Evolutionary conservation across 176 grass and related monocot species (phyloP).

Genomic region (Triticum monococcum): DNA sequence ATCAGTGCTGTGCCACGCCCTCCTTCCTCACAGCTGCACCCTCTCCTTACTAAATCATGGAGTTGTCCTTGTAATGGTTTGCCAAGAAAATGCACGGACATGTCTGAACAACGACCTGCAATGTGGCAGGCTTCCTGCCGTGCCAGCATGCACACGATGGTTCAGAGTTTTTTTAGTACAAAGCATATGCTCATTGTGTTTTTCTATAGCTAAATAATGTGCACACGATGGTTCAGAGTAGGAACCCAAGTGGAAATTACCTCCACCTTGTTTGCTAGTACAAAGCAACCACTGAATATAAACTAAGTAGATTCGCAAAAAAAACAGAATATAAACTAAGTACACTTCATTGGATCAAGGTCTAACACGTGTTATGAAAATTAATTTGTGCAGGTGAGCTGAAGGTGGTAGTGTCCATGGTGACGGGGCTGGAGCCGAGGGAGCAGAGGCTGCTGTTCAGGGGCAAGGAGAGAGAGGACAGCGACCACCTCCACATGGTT

Average conservation of each 20-base stretch:
- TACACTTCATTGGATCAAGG: neutral
- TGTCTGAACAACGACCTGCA: too few relatives aligned
- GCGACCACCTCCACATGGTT: slow-evolving; percentile 87
- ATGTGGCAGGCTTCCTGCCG: neutral
- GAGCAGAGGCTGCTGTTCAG: slow-evolving; percentile 91
- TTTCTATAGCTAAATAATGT: neutral
- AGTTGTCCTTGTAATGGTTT: too few relatives aligned
- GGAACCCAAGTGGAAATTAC: slow-evolving; percentile 32
- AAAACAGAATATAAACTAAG: neutral
- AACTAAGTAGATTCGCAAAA: neutral
- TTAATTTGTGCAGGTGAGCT: slow-evolving; percentile 56
- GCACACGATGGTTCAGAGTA: neutral
- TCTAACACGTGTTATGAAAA: neutral
- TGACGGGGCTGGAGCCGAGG: slow-evolving; percentile 63
- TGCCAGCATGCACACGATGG: slow-evolving; percentile 1
- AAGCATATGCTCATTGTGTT: too few relatives aligned
- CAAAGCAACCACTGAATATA: neutral
- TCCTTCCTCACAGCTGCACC: too few relatives aligned
- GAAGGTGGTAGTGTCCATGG: slow-evolving; percentile 63
- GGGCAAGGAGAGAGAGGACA: slow-evolving; percentile 93
- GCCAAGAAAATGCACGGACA: too few relatives aligned
- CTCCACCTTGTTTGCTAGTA: neutral
- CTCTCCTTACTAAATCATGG: too few relatives aligned
- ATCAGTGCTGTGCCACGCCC: too few relatives aligned
- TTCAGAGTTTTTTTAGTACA: neutral